A percentile compares a stretch with the other conserved stretches of the same genome.
phyloP scores from a whole-genome alignment of 148 eudicot species.

The Nepenthes mirabilis region DNA sequence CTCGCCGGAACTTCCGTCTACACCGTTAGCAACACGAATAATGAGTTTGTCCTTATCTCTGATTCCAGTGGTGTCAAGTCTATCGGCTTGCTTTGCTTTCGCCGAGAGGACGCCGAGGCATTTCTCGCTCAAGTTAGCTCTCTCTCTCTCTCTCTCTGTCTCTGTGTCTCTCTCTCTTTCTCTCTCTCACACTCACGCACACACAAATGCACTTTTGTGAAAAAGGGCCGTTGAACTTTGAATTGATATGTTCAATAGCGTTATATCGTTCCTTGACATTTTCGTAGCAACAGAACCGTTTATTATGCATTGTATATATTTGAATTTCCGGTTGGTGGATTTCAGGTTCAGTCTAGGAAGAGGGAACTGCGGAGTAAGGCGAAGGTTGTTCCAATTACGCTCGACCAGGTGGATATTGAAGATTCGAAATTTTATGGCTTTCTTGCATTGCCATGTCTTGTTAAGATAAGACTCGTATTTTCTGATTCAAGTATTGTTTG shows the following conservation, averaged over 20 bases:
- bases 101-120: slow-evolving; percentile 77
- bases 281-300: too few relatives aligned
- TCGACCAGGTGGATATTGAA: slow-evolving; percentile 57
- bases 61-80: slow-evolving; percentile 66
- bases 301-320: background rate
- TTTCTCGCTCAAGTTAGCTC: slow-evolving; percentile 76
- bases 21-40: slow-evolving; percentile 77
- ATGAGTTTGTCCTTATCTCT: slow-evolving; percentile 82
- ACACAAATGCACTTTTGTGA: too few relatives aligned
- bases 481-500: too few relatives aligned
- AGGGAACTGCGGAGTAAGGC: slow-evolving; percentile 58
- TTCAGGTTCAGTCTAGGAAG: slow-evolving; percentile 55
- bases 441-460: too few relatives aligned
- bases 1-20: slow-evolving; percentile 68
- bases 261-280: too few relatives aligned
- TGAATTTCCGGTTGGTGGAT: slow-evolving; percentile 1
- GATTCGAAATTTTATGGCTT: too few relatives aligned
- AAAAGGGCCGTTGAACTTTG: background rate
- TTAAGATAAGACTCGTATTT: too few relatives aligned
- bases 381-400: slow-evolving; percentile 82
- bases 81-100: slow-evolving; percentile 80
- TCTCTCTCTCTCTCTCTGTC: background rate
- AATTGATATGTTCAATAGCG: background rate
- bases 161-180: background rate
- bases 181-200: too few relatives aligned